phyloP scores from a whole-genome alignment of 2,329 filamentous ascomycete genomes.

The Beauveria scarabaeidicola region DNA sequence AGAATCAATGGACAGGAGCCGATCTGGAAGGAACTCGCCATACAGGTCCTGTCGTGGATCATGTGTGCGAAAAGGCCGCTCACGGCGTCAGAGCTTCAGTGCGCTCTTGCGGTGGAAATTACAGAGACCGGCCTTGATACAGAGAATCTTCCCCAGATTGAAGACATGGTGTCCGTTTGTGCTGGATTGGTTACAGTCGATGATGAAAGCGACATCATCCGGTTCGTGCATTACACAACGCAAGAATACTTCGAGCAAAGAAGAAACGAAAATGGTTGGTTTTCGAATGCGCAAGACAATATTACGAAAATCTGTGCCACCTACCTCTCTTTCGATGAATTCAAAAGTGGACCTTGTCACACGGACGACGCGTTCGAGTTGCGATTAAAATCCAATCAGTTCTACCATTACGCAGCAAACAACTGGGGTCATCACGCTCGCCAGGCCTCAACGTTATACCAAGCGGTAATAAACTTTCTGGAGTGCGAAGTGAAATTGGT shows the following conservation, averaged over 20 bases:
- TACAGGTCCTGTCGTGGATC: constrained; percentile 33
- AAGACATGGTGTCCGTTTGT: constrained; percentile 27
- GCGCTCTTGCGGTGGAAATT: constrained; percentile 30
- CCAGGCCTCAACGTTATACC: constrained; percentile 3
- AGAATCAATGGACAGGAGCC: constrained; percentile 29
- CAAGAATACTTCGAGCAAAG: constrained; percentile 5
- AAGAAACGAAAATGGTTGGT: background rate
- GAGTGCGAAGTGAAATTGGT: no score
- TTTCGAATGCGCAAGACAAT: background rate
- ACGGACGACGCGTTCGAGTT: background rate
- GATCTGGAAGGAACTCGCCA: constrained; percentile 19
- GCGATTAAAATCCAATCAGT: no score
- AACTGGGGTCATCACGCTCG: constrained; percentile 27
- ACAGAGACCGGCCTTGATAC: constrained; percentile 20
- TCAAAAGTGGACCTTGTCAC: constrained; percentile 16
- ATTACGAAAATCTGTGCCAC: constrained; percentile 17
- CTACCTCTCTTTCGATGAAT: constrained; percentile 21
- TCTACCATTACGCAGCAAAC: constrained; percentile 25
- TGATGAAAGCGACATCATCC: constrained; percentile 25
- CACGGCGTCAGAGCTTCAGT: constrained; percentile 25
- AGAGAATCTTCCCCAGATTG: constrained; percentile 24
- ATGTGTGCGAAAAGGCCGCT: constrained; percentile 25
- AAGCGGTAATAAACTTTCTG: constrained; percentile 15
- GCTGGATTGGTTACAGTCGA: constrained; percentile 30
- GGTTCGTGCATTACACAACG: constrained; percentile 23